A percentile compares a stretch with the other conserved stretches of the same genome.
These are phyloP conservation scores for Acidomyces sp. DNA, from an alignment of 495 filamentous ascomycete genomes.

Conservation along the genomic window DNA sequence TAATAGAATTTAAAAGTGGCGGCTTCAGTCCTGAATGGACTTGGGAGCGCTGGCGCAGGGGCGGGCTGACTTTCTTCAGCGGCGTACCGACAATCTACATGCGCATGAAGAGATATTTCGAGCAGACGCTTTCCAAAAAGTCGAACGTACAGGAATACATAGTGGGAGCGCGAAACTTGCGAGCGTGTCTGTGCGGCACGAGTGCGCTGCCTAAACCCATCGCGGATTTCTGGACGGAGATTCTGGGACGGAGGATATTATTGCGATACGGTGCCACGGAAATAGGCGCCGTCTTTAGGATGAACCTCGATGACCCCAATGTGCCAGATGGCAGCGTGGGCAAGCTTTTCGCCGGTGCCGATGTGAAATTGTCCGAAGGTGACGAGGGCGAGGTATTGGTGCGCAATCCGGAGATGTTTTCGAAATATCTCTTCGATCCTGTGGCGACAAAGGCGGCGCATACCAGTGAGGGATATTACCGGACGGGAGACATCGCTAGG, in stretches of 20 bases:
- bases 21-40: constrained; percentile 36
- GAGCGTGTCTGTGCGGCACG: constrained; percentile 36
- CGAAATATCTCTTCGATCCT: constrained; percentile 34
- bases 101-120: constrained; percentile 37
- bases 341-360: constrained; percentile 26
- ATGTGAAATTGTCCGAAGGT: constrained; percentile 25
- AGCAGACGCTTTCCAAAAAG: constrained; percentile 20
- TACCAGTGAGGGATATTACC: constrained; percentile 34
- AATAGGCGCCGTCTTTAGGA: constrained; percentile 36
- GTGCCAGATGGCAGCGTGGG: constrained; percentile 36
- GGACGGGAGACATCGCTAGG: constrained; percentile 37
- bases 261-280: constrained; percentile 38
- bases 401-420: constrained; percentile 35
- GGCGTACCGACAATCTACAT: constrained; percentile 42
- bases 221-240: constrained; percentile 34
- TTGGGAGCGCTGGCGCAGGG: constrained; percentile 37
- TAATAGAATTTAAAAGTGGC: constrained; percentile 36
- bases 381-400: constrained; percentile 33
- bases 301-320: constrained; percentile 26
- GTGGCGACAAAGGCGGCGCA: constrained; percentile 31
- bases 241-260: constrained; percentile 32
- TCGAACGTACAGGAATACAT: constrained; percentile 27
- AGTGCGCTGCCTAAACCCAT: constrained; percentile 36
- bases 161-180: constrained; percentile 29
- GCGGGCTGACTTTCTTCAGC: constrained; percentile 35